These are phyloP conservation scores for Carex cristatella DNA, from an alignment of 176 grass and related monocot species.

Conservation along the genomic window DNA sequence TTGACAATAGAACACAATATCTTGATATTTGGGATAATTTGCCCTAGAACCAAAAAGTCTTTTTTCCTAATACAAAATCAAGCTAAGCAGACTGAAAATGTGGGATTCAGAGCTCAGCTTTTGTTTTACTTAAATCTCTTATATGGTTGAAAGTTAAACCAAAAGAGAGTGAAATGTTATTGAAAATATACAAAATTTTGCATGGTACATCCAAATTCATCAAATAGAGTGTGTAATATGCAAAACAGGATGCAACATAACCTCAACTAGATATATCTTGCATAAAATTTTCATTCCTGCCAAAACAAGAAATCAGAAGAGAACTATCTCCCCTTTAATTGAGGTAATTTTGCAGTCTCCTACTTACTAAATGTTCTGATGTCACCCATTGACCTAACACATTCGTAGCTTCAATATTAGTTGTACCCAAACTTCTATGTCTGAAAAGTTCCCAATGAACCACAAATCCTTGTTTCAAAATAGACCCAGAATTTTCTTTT, in stretches of 20 bases:
- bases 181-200: neutral
- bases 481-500: neutral
- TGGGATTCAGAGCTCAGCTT: neutral
- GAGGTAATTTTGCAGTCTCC: neutral
- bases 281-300: neutral
- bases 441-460: neutral
- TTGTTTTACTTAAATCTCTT: neutral
- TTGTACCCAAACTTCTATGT: neutral
- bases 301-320: neutral
- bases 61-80: neutral
- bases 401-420: neutral
- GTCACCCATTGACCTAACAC: neutral
- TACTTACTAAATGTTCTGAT: neutral
- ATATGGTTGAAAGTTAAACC: neutral
- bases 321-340: neutral
- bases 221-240: neutral
- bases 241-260: neutral
- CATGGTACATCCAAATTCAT: neutral
- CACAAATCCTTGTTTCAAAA: neutral
- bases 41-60: neutral
- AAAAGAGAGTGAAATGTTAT: neutral
- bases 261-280: neutral
- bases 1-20: neutral
- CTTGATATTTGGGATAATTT: neutral
- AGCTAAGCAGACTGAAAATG: neutral